phyloP scores from a whole-genome alignment of 352 stramenopile genomes.

The Phytophthora tubulina region DNA sequence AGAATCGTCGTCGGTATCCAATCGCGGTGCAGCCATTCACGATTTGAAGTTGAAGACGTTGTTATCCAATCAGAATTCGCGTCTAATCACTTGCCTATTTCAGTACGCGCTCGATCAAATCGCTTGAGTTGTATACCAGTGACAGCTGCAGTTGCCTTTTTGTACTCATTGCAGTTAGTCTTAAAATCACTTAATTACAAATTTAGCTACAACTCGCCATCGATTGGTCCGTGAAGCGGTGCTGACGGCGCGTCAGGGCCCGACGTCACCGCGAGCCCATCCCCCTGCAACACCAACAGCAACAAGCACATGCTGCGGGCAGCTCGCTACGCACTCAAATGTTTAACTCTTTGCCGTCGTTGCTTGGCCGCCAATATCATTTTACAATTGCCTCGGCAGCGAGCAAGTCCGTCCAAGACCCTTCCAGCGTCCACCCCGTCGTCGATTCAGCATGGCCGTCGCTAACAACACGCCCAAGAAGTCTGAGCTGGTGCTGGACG shows the following conservation, averaged over 20 bases:
- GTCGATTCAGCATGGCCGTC: slow-evolving; percentile 22
- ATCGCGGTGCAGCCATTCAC: slow-evolving; percentile 8
- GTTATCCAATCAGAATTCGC: slow-evolving; percentile 20
- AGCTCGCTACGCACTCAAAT: background rate
- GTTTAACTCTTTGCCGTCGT: slow-evolving; percentile 12
- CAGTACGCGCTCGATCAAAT: slow-evolving; percentile 7
- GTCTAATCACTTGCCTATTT: slow-evolving; percentile 40
- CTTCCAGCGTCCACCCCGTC: background rate
- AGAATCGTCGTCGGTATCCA: slow-evolving; percentile 6
- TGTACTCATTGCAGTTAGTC: slow-evolving; percentile 33
- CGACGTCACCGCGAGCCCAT: slow-evolving; percentile 29
- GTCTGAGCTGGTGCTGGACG: slow-evolving; percentile 64
- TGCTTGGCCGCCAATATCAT: slow-evolving; percentile 20
- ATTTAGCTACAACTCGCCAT: background rate
- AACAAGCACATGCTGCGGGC: slow-evolving; percentile 13
- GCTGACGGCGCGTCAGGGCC: slow-evolving; percentile 24
- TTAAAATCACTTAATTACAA: background rate
- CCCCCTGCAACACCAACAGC: slow-evolving; percentile 21
- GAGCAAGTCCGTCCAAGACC: slow-evolving; percentile 19
- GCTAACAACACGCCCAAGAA: slow-evolving; percentile 16
- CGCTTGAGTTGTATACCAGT: background rate
- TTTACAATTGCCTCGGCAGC: slow-evolving; percentile 32
- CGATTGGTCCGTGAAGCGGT: slow-evolving; percentile 24
- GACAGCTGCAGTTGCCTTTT: slow-evolving; percentile 4
- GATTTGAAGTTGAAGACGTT: slow-evolving; percentile 35